A percentile compares a stretch with the other conserved stretches of the same genome.
phyloP scores from a whole-genome alignment of 2,329 filamentous ascomycete species.

The Curvularia hawaiiensis region DNA sequence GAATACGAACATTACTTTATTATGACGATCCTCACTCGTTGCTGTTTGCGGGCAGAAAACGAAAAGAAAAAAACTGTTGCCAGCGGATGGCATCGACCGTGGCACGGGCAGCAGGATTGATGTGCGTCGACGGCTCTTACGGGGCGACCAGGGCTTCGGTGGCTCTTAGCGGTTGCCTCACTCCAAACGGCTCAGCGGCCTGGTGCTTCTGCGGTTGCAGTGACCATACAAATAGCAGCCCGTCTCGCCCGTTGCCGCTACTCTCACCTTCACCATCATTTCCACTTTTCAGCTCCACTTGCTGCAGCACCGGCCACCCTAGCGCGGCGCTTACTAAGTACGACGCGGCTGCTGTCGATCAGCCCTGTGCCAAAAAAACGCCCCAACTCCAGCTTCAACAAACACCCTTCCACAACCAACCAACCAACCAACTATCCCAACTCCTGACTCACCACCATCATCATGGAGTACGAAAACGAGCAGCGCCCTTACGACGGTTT shows the following conservation, averaged over 20 bases:
- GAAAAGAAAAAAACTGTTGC: neutral
- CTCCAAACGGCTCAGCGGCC: slow-evolving; percentile 14
- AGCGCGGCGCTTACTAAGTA: slow-evolving; percentile 40
- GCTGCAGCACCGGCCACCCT: slow-evolving; percentile 26
- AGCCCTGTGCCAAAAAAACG: slow-evolving; percentile 39
- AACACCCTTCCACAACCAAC: slow-evolving; percentile 30
- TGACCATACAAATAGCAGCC: slow-evolving; percentile 11
- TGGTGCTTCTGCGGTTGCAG: slow-evolving; percentile 9
- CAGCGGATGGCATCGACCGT: neutral
- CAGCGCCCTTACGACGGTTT: slow-evolving; percentile 70
- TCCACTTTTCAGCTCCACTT: slow-evolving; percentile 25
- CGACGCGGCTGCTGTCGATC: slow-evolving; percentile 40
- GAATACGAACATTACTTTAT: slow-evolving; percentile 8
- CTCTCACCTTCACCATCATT: slow-evolving; percentile 10
- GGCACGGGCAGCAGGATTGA: slow-evolving; percentile 6
- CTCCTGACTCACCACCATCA: slow-evolving; percentile 43
- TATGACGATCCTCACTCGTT: neutral
- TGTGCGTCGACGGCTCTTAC: slow-evolving; percentile 16
- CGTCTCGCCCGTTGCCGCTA: slow-evolving; percentile 1
- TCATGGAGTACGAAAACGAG: slow-evolving; percentile 70
- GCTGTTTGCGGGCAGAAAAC: neutral
- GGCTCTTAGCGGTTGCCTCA: slow-evolving; percentile 25
- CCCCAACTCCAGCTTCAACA: slow-evolving; percentile 24
- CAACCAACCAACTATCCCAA: slow-evolving; percentile 26
- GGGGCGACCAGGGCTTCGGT: slow-evolving; percentile 17